Evolutionary conservation across 495 filamentous ascomycete genomes (phyloP), one percentile per base, ranked within the genome.

Genomic region (Cairneyella variabilis): DNA sequence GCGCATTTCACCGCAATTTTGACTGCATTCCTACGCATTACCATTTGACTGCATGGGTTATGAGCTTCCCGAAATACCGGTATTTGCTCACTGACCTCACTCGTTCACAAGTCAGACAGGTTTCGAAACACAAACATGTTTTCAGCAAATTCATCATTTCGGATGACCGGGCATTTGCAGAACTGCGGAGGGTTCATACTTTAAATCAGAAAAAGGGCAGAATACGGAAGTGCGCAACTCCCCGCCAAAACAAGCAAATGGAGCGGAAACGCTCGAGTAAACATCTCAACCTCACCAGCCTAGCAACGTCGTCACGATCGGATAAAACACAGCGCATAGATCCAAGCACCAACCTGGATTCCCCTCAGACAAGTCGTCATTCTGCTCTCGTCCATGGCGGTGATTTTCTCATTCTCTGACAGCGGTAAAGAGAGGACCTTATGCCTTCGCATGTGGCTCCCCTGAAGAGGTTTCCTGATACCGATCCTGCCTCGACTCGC

Each of bases 241-340:
- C 44, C 44, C 44, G 27, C 44, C 12, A 47, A 47, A 47, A 22
- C 44, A 47, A 27, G 44, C 27, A 47, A 21, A 32, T 14, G 28
- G 7, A 16, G 30, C n/a, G 30, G 30, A 49, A 49, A 49, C 32
- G 20, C 2, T 28, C 30, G 32, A 48, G 21, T 26, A 30, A 48
- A 36, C 28, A 36, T 4, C 16, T 38, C 4, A 18, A 23, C 7
- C 18, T 26, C 47, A 39, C 17, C 47, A 22, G 21, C 21, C 21
- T 20, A 21, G n/a, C 14, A 30, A 17, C 17, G 20, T 28, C 12
- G 11, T 32, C 16, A 45, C 21, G 26, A 45, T 53, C 50, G 39
- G 50, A 44, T 44, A 21, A 44, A 53, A 36, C 40, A 53, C 11
- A 30, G n/a, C 50, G 22, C 50, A 44, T 53, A 38, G 39, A 53